Conservation (phyloP, 805 yeast species). For the Pichia nanzhaoensis region DNA sequence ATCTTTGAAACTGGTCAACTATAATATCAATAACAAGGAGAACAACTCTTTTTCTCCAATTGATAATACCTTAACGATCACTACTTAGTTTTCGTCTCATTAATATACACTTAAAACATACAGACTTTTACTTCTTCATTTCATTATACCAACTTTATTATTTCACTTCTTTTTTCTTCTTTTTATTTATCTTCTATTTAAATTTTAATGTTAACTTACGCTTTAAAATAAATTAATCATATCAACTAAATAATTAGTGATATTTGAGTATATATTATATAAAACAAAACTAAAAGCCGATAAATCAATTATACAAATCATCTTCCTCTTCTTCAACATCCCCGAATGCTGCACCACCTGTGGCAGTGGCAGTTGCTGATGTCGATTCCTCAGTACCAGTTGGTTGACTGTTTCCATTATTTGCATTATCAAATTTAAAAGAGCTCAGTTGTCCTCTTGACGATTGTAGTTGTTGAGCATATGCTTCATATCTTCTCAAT, state of each 20-base stretch:
- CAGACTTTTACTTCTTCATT: neutral
- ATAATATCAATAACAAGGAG: neutral
- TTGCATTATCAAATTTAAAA: conserved; percentile 60
- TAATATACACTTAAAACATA: neutral
- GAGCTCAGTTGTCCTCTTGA: conserved; percentile 92
- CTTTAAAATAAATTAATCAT: neutral
- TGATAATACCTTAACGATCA: neutral
- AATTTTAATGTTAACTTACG: neutral
- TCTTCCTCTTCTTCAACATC: conserved; percentile 44
- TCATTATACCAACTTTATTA: too few relatives aligned
- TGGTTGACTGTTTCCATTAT: conserved; percentile 3
- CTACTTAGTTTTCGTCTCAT: neutral
- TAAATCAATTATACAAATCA: conserved; percentile 33
- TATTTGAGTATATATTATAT: neutral
- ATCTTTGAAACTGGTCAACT: neutral
- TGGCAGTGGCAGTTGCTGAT: conserved; percentile 22
- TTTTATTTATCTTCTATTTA: neutral
- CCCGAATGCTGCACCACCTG: conserved; percentile 41
- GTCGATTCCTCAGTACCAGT: conserved; percentile 20
- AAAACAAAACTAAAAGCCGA: neutral
- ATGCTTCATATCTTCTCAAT: conserved; percentile 96
- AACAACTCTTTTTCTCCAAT: neutral
- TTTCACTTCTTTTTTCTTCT: neutral
- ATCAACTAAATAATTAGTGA: neutral
- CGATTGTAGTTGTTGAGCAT: conserved; percentile 92